Evolutionary conservation across 2,329 filamentous ascomycete species (phyloP).

Genomic region (Endoconidiophora laricicola): DNA sequence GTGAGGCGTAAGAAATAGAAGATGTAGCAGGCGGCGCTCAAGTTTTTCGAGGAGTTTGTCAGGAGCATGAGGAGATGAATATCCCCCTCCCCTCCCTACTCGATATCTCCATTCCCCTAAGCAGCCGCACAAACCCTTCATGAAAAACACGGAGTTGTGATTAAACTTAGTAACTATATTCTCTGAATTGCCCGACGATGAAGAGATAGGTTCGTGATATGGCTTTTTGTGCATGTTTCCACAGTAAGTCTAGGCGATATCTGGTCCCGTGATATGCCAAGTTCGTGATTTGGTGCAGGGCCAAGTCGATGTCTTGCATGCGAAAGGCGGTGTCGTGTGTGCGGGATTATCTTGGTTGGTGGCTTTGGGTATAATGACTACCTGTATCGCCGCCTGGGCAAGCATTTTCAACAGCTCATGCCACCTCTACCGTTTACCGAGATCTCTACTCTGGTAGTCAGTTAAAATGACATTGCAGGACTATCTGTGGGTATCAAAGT

Average conservation of each 20-base stretch:
- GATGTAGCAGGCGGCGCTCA: slow-evolving; percentile 63
- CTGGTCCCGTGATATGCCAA: slow-evolving; percentile 57
- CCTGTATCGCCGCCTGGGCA: slow-evolving; percentile 53
- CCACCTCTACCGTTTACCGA: slow-evolving; percentile 50
- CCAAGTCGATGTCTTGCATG: slow-evolving; percentile 46
- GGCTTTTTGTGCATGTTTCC: slow-evolving; percentile 60
- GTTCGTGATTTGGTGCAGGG: slow-evolving; percentile 52
- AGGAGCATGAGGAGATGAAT: slow-evolving; percentile 64
- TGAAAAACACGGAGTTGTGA: not conserved
- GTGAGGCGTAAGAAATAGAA: slow-evolving; percentile 66
- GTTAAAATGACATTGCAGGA: not conserved
- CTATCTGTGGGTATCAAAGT: slow-evolving; percentile 42
- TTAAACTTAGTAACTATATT: slow-evolving; percentile 30
- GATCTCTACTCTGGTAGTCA: slow-evolving; percentile 45
- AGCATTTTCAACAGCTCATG: slow-evolving; percentile 37
- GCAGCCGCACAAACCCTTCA: not conserved
- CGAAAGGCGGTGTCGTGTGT: slow-evolving; percentile 47
- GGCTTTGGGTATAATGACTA: slow-evolving; percentile 70
- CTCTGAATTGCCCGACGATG: slow-evolving; percentile 59
- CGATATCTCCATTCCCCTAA: too few relatives aligned
- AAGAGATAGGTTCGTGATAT: slow-evolving; percentile 56
- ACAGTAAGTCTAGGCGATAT: slow-evolving; percentile 54
- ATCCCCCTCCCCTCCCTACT: slow-evolving; percentile 26
- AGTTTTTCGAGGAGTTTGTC: slow-evolving; percentile 72
- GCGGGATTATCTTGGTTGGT: slow-evolving; percentile 65